A percentile compares a stretch with the other conserved stretches of the same genome.
Evolutionary conservation across 2,329 filamentous ascomycete genomes (phyloP).

Genomic region (Purpureocillium takamizusanense): DNA sequence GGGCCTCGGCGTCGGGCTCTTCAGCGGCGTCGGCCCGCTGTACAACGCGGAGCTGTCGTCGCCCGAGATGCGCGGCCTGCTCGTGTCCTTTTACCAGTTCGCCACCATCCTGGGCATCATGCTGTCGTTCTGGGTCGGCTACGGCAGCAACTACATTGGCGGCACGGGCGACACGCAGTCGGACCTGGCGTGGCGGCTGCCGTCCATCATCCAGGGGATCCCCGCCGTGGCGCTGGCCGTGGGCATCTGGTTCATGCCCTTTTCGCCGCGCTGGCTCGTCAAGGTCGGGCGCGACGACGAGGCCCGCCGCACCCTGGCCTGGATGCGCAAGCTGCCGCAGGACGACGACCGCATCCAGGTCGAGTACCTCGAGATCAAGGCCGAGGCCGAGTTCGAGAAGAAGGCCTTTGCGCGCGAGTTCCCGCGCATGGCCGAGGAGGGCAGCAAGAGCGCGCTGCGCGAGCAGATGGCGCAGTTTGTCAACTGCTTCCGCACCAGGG

Average conservation of each 20-base stretch:
- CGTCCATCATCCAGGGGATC: slow-evolving; percentile 34
- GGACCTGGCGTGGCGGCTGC: slow-evolving; percentile 33
- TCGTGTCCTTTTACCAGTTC: slow-evolving; percentile 55
- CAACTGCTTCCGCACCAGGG: slow-evolving; percentile 34
- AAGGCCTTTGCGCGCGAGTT: slow-evolving; percentile 54
- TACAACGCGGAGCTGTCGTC: slow-evolving; percentile 46
- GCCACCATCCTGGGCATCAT: slow-evolving; percentile 48
- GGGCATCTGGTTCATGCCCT: slow-evolving; percentile 67
- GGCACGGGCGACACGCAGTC: slow-evolving; percentile 32
- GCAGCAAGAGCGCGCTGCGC: slow-evolving; percentile 28
- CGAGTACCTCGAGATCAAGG: slow-evolving; percentile 78
- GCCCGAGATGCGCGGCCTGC: slow-evolving; percentile 57
- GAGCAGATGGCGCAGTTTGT: slow-evolving; percentile 40
- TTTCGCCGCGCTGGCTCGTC: slow-evolving; percentile 67
- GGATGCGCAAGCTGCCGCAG: slow-evolving; percentile 49
- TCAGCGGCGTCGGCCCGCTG: slow-evolving; percentile 33
- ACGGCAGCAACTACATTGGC: slow-evolving; percentile 37
- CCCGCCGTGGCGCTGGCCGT: slow-evolving; percentile 46
- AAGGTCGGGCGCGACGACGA: slow-evolving; percentile 63
- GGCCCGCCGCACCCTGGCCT: slow-evolving; percentile 46
- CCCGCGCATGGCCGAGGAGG: slow-evolving; percentile 30
- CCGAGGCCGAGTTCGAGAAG: slow-evolving; percentile 69
- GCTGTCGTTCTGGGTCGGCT: slow-evolving; percentile 38
- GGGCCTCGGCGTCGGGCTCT: slow-evolving; percentile 37
- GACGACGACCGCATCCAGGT: slow-evolving; percentile 62